These are phyloP conservation scores for Quercus mongolica DNA, from an alignment of 306 rosid genomes.

Conservation along the genomic window DNA sequence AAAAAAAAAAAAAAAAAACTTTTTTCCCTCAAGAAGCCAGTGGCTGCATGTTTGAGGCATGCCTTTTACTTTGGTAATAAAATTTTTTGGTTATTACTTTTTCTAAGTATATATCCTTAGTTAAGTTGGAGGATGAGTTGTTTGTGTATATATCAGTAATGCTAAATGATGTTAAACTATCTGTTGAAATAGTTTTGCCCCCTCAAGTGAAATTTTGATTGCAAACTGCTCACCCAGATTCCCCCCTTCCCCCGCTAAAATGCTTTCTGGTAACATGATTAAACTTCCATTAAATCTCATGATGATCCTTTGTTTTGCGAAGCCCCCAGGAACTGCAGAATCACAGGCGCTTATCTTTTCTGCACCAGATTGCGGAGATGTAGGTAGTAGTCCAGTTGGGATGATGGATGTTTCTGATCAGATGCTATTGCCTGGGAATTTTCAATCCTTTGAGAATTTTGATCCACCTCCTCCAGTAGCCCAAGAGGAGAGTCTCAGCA, in stretches of 20 bases:
- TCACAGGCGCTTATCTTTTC: slow-evolving; percentile 77
- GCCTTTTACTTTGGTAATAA: not conserved
- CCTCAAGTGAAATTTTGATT: not conserved
- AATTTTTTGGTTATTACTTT: not conserved
- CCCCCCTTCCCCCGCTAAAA: not conserved
- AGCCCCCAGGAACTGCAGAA: slow-evolving; percentile 99
- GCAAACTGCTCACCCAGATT: not conserved
- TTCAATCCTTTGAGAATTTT: slow-evolving; percentile 76
- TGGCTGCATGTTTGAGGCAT: not conserved
- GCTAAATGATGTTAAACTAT: not conserved
- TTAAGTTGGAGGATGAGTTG: not conserved
- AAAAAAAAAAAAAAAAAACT: no score
- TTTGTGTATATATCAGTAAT: not conserved
- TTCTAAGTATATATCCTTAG: not conserved
- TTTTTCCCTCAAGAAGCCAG: not conserved
- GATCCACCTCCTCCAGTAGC: slow-evolving; percentile 58
- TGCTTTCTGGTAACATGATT: not conserved
- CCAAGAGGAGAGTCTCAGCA: slow-evolving; percentile 59
- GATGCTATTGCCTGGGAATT: slow-evolving; percentile 63
- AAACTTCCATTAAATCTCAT: slow-evolving; percentile 17
- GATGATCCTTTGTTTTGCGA: slow-evolving; percentile 39
- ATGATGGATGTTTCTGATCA: slow-evolving; percentile 74
- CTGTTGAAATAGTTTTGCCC: not conserved
- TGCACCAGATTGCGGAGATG: slow-evolving; percentile 75
- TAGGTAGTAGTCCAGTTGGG: slow-evolving; percentile 76